A percentile compares a stretch with the other conserved stretches of the same genome.
Conservation (phyloP, 768 basidiomycete species). For the Termitomyces sp. region DNA sequence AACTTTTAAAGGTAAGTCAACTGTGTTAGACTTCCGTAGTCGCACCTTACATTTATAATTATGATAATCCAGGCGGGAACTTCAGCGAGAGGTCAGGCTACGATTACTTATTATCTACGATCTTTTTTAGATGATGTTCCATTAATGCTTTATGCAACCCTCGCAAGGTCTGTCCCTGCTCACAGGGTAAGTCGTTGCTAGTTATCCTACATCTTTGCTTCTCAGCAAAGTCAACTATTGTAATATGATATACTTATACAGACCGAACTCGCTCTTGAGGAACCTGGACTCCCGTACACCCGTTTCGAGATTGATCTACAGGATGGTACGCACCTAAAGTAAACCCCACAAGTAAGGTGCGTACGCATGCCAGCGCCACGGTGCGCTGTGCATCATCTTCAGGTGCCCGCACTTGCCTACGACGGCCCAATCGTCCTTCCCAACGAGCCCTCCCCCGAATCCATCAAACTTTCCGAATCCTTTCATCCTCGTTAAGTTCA, state of each 20-base stretch:
- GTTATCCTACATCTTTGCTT: too few relatives aligned
- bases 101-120: too few relatives aligned
- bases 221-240: neutral
- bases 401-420: slow-evolving; percentile 55
- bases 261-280: slow-evolving; percentile 58
- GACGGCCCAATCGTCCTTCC: slow-evolving; percentile 54
- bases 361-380: neutral
- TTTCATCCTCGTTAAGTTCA: slow-evolving; percentile 60
- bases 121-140: too few relatives aligned
- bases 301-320: slow-evolving; percentile 52
- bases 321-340: slow-evolving; percentile 61
- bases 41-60: too few relatives aligned
- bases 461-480: slow-evolving; percentile 58
- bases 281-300: slow-evolving; percentile 43
- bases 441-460: slow-evolving; percentile 53
- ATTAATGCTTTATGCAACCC: neutral
- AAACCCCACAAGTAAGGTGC: slow-evolving; percentile 62
- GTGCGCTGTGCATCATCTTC: too few relatives aligned
- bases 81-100: too few relatives aligned
- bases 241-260: slow-evolving; percentile 16
- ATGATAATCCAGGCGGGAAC: too few relatives aligned
- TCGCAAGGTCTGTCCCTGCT: slow-evolving; percentile 53
- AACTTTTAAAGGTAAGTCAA: neutral
- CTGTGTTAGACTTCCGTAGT: too few relatives aligned
- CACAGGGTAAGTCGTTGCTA: slow-evolving; percentile 36